phyloP scores from a whole-genome alignment of 73 alveolate species.

The Paramecium biaurelia region DNA sequence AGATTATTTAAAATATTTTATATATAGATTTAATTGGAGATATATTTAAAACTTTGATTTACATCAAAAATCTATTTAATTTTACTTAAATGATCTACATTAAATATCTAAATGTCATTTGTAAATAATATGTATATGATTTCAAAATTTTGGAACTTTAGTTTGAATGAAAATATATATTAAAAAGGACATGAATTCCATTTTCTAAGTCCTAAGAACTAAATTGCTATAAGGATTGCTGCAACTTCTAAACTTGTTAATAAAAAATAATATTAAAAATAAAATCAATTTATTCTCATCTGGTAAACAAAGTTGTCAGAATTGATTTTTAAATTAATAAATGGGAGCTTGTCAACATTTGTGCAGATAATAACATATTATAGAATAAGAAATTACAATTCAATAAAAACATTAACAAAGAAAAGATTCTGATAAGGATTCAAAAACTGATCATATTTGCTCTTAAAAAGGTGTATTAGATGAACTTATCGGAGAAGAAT shows the following conservation, averaged over 20 bases:
- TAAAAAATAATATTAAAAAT: neutral
- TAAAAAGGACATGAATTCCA: too few species aligned
- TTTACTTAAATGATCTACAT: neutral
- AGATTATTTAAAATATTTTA: neutral
- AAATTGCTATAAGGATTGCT: neutral
- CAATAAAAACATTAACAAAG: neutral
- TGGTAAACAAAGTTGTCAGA: neutral
- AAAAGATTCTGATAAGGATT: neutral
- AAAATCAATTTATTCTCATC: neutral
- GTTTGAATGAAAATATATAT: neutral
- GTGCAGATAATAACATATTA: neutral
- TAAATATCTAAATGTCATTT: neutral
- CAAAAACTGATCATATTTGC: neutral
- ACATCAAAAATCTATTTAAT: neutral
- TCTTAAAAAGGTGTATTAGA: neutral
- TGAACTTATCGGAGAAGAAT: neutral
- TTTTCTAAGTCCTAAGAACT: neutral
- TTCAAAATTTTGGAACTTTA: neutral
- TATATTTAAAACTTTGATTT: neutral
- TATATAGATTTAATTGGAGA: neutral
- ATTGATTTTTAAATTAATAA: neutral
- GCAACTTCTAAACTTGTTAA: neutral
- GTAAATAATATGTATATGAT: neutral
- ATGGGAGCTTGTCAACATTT: neutral
- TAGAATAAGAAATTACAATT: neutral